Conservation (phyloP, 495 filamentous ascomycete genomes). For the Articulospora tetracladia region DNA sequence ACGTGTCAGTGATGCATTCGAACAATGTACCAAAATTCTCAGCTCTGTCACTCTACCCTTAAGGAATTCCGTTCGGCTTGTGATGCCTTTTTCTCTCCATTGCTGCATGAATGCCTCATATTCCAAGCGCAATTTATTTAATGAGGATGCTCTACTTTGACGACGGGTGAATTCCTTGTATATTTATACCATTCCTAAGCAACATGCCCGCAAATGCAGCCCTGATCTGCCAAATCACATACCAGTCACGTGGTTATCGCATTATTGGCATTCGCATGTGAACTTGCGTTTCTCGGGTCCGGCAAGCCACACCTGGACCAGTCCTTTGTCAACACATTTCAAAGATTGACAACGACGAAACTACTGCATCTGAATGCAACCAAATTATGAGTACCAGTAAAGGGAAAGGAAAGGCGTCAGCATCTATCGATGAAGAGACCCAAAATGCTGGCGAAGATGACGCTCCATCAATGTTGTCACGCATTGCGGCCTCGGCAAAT, state of each 20-base stretch:
- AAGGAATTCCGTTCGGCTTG: too few relatives aligned
- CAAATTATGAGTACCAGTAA: background rate
- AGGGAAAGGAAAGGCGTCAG: background rate
- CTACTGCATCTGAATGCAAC: background rate
- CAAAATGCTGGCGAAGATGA: background rate
- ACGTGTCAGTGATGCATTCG: too few relatives aligned
- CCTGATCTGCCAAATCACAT: background rate
- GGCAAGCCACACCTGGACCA: background rate
- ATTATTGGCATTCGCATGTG: background rate
- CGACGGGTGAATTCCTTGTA: too few relatives aligned
- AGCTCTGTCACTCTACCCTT: too few relatives aligned
- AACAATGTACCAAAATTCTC: too few relatives aligned
- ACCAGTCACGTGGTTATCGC: background rate
- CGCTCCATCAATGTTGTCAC: constrained; percentile 17
- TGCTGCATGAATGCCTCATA: too few relatives aligned
- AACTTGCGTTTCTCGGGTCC: background rate
- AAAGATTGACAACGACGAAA: background rate
- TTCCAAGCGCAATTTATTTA: too few relatives aligned
- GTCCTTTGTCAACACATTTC: background rate
- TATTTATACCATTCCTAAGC: too few relatives aligned
- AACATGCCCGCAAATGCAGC: too few relatives aligned
- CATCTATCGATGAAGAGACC: background rate
- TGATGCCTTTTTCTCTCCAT: too few relatives aligned
- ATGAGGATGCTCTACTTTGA: too few relatives aligned
- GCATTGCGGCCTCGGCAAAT: constrained; percentile 23